Evolutionary conservation across 768 basidiomycete species (phyloP).

Genomic region (Tulasnella sp.): DNA sequence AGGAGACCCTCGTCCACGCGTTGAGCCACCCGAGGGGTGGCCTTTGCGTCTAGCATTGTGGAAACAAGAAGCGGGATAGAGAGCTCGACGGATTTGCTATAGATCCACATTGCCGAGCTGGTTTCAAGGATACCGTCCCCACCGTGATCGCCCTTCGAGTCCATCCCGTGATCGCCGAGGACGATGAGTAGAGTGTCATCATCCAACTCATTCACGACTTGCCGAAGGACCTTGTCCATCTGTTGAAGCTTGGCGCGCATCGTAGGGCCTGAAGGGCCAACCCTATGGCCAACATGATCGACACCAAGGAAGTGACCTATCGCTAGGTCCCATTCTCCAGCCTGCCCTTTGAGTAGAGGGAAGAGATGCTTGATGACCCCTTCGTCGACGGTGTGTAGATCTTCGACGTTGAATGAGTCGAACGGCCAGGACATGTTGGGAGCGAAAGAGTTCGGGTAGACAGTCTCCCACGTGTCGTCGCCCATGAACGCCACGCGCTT

Average conservation of each 20-base stretch:
- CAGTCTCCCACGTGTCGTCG: conserved; percentile 91
- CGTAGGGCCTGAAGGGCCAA: conserved; percentile 77
- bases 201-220: conserved; percentile 64
- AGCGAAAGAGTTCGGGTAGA: conserved; percentile 70
- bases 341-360: conserved; percentile 51
- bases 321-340: conserved; percentile 67
- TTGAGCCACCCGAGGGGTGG: conserved; percentile 20
- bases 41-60: conserved; percentile 26
- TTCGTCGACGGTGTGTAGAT: conserved; percentile 88
- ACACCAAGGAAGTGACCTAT: conserved; percentile 93
- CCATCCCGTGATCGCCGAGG: conserved; percentile 97
- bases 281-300: conserved; percentile 91
- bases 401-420: conserved; percentile 98
- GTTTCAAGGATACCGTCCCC: conserved; percentile 83
- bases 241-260: conserved; percentile 81
- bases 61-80: neutral
- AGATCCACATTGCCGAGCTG: conserved; percentile 81
- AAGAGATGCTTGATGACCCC: conserved; percentile 80
- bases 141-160: conserved; percentile 86
- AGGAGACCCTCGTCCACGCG: conserved; percentile 1
- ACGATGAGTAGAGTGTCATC: conserved; percentile 86
- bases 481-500: conserved; percentile 82
- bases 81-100: conserved; percentile 61
- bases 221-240: conserved; percentile 70
- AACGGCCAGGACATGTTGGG: conserved; percentile 70